Conservation (phyloP, 805 yeast genomes). For the Jamesozyma gamospora region DNA sequence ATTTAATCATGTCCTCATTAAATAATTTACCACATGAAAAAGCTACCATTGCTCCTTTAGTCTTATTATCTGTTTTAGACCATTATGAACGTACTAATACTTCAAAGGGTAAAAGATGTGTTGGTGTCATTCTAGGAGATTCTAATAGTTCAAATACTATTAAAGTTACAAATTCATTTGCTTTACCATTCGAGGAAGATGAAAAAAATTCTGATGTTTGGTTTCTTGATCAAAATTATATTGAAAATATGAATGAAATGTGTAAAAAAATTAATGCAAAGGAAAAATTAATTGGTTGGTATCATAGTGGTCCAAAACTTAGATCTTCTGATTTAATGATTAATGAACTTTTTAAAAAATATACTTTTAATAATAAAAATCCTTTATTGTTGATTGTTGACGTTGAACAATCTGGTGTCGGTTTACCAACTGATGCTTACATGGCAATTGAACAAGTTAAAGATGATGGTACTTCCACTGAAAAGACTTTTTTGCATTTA, state of each 20-base stretch:
- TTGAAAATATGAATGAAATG: constrained; percentile 96
- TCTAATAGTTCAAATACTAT: constrained; percentile 36
- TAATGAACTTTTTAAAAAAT: constrained; percentile 79
- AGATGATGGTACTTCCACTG: constrained; percentile 90
- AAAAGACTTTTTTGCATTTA: constrained; percentile 84
- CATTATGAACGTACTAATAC: constrained; percentile 85
- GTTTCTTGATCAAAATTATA: constrained; percentile 94
- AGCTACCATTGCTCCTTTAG: constrained; percentile 92
- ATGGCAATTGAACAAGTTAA: constrained; percentile 89
- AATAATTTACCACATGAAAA: constrained; percentile 32
- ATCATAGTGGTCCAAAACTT: constrained; percentile 93
- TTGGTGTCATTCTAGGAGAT: constrained; percentile 91
- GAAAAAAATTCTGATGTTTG: constrained; percentile 84
- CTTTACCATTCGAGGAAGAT: constrained; percentile 97
- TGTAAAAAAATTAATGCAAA: constrained; percentile 95
- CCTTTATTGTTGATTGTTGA: constrained; percentile 87
- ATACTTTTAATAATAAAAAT: constrained; percentile 43
- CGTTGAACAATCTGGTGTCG: constrained; percentile 71
- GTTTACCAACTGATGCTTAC: constrained; percentile 93
- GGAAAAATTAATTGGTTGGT: constrained; percentile 97
- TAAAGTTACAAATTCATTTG: constrained; percentile 84
- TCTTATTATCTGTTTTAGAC: constrained; percentile 85
- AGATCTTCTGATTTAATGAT: constrained; percentile 81
- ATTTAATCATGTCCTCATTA: constrained; percentile 4
- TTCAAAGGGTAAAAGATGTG: constrained; percentile 67